phyloP scores from a whole-genome alignment of 2,329 filamentous ascomycete species.

The Leptographium radiaticola region DNA sequence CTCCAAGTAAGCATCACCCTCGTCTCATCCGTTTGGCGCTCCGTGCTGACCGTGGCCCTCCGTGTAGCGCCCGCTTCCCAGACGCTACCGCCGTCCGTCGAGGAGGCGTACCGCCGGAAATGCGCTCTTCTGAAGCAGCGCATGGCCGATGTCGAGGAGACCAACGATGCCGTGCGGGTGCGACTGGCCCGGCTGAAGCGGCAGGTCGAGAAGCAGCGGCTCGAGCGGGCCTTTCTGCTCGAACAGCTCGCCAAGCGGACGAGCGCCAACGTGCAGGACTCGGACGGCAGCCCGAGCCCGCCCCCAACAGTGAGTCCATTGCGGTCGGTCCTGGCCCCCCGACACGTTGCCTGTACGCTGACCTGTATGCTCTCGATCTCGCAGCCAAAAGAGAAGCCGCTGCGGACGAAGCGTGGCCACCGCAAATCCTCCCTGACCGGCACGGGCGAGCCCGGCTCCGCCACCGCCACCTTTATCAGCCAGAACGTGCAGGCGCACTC shows the following conservation, averaged over 20 bases:
- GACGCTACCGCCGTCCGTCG: slow-evolving; percentile 71
- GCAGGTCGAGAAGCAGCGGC: slow-evolving; percentile 80
- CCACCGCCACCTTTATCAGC: slow-evolving; percentile 29
- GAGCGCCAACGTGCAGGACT: slow-evolving; percentile 62
- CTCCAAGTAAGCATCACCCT: neutral
- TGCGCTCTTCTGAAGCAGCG: slow-evolving; percentile 89
- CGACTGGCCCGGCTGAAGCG: slow-evolving; percentile 70
- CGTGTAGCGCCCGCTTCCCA: neutral
- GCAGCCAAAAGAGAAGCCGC: slow-evolving; percentile 65
- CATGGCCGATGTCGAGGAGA: slow-evolving; percentile 80
- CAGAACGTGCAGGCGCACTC: slow-evolving; percentile 33
- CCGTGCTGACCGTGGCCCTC: neutral
- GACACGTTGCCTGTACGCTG: neutral
- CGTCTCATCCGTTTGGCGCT: neutral
- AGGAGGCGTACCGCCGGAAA: slow-evolving; percentile 92
- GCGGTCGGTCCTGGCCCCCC: slow-evolving; percentile 6
- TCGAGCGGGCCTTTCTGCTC: slow-evolving; percentile 66
- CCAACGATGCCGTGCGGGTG: slow-evolving; percentile 72
- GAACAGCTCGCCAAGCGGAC: slow-evolving; percentile 64
- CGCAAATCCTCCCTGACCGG: slow-evolving; percentile 42
- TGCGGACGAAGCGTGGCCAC: slow-evolving; percentile 61
- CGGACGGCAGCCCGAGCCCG: slow-evolving; percentile 67
- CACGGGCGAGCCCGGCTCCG: slow-evolving; percentile 27
- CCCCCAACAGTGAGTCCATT: slow-evolving; percentile 52
- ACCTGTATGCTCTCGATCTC: neutral